A percentile compares a stretch with the other conserved stretches of the same genome.
Conservation (phyloP, 345 rosid species). For the Syzygium aromaticum region DNA sequence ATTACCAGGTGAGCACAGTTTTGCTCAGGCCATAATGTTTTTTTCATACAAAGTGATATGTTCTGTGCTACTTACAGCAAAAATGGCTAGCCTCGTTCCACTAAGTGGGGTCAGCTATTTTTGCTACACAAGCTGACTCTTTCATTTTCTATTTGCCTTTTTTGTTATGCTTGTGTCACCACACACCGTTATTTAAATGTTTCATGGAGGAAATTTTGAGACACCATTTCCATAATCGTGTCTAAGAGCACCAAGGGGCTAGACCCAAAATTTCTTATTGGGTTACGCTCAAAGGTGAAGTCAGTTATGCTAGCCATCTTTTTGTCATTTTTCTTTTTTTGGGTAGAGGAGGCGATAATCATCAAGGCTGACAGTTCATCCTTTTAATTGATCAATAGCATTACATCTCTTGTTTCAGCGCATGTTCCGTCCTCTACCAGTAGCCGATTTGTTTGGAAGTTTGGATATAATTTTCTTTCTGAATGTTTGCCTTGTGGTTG, state of each 20-base stretch:
- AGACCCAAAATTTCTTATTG: background rate
- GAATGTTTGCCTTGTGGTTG: background rate
- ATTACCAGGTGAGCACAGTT: constrained; percentile 65
- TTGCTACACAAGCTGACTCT: background rate
- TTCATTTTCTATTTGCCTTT: background rate
- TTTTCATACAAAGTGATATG: background rate
- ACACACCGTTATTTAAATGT: background rate
- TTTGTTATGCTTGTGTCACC: background rate
- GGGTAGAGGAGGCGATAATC: background rate
- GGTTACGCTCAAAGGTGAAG: background rate
- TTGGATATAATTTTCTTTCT: background rate
- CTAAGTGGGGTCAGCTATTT: background rate
- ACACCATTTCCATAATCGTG: background rate
- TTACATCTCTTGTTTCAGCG: background rate
- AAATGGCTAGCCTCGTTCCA: background rate
- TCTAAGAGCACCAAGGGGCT: background rate
- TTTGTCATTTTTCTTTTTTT: background rate
- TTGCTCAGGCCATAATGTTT: background rate
- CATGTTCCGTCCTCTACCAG: background rate
- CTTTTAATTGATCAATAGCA: background rate
- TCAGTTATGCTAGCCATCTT: background rate
- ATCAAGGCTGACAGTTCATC: background rate
- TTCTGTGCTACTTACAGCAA: background rate
- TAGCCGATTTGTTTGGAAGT: background rate
- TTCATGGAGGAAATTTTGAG: background rate